Percentiles rank a stretch among this genome's conserved stretches.
Evolutionary conservation across 495 filamentous ascomycete genomes (phyloP).

Genomic region (Haplographium delicatum): DNA sequence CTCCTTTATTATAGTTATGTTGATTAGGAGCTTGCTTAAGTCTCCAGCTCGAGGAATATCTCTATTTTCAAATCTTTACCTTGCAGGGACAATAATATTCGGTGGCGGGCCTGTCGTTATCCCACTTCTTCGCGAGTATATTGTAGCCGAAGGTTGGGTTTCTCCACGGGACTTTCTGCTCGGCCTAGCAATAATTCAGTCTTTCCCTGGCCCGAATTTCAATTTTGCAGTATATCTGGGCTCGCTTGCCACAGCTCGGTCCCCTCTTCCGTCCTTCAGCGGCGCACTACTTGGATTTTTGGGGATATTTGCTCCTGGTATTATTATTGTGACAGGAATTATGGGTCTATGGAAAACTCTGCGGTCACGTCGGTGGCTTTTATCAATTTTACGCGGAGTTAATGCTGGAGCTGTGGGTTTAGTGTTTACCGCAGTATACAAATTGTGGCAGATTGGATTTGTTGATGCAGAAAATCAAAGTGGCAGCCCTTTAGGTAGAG

Average conservation of each 20-base stretch:
- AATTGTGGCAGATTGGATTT: conserved; percentile 73
- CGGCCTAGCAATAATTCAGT: conserved; percentile 74
- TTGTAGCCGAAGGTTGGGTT: conserved; percentile 68
- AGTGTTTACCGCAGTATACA: conserved; percentile 78
- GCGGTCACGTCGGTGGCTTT: conserved; percentile 48
- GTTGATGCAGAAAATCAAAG: conserved; percentile 44
- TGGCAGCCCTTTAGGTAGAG: conserved; percentile 53
- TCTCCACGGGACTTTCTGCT: conserved; percentile 73
- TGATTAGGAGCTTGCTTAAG: conserved; percentile 44
- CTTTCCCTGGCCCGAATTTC: conserved; percentile 83
- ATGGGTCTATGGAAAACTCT: conserved; percentile 65
- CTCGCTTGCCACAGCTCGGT: conserved; percentile 45
- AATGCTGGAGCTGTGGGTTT: conserved; percentile 74
- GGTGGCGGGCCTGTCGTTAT: conserved; percentile 83
- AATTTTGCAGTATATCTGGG: conserved; percentile 82
- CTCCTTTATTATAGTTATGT: conserved; percentile 55
- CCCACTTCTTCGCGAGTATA: conserved; percentile 69
- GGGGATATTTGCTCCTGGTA: conserved; percentile 68
- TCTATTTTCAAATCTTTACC: conserved; percentile 76
- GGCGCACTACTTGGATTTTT: conserved; percentile 59
- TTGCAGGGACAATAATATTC: conserved; percentile 82
- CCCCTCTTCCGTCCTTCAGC: conserved; percentile 34
- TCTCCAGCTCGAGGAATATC: conserved; percentile 44
- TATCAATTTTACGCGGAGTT: conserved; percentile 56
- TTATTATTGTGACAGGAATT: conserved; percentile 60